Base-by-base conservation (phyloP, 163 green algal genomes). In the Chloroidium sp. region DNA sequence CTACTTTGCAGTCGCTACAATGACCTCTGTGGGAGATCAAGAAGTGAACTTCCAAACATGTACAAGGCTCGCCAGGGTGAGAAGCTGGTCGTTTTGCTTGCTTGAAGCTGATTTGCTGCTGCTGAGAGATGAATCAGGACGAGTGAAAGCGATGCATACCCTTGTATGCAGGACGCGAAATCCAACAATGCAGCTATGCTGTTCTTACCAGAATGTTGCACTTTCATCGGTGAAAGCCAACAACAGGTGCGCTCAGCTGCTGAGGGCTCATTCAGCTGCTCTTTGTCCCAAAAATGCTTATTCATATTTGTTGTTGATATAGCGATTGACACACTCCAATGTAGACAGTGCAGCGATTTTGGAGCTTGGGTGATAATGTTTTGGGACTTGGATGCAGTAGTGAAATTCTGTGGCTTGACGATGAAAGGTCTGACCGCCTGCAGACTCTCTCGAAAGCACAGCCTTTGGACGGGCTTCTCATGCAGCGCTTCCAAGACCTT, bases 191-290 rank as follows among this genome's bases (percentile, higher is more conserved):
- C 85, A 80, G 75, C 57, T 1, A 92, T 97, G 85, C 85, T 99
- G n/a, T 98, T 97, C 84, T 89, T 99, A 2, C 96, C 96, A 59
- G 96, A 99, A 85, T 96, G 93, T 82, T 97, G 95, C 83, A 89
- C 88, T 3, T 97, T 97, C 84, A 91, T 98, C 59, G 94, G 94
- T 0, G 61, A 12, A 68, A 72, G 79, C 69, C 36, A 82, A 81
- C 72, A 79, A 62, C 83, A 92, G 82, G 86, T 86, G 57, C 0
- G 67, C 2, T 75, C 12, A 62, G 3, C 3, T 69, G 4, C 60
- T 64, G 75, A 10, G 6, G 57, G 67, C 67, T 3, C 57, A 36
- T 12, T 8, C 75, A 79, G n/a, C 13, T 8, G 57, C 59, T 79
- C 4, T 8, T 8, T 3, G 3, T 58, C 57, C 13, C 60, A 68